These are phyloP conservation scores for Hordeum vulgare DNA, from an alignment of 176 grass and related monocot genomes.

Conservation along the genomic window DNA sequence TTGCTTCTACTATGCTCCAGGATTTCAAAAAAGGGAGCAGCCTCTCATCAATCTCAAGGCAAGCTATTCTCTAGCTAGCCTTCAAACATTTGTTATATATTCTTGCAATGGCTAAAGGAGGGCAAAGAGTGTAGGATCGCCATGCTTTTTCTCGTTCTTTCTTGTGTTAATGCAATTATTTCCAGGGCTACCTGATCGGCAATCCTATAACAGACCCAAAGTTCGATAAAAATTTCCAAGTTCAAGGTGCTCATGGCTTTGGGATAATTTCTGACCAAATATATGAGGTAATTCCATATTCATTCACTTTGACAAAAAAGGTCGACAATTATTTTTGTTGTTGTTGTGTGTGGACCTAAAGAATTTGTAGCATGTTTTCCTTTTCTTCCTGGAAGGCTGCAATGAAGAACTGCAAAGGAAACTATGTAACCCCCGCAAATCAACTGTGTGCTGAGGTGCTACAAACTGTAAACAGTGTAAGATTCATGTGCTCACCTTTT, in stretches of 20 bases:
- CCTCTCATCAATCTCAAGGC: constrained; percentile 41
- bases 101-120: not conserved
- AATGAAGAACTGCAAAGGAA: constrained; percentile 21
- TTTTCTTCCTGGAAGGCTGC: not conserved
- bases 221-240: constrained; percentile 3
- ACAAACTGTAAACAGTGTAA: not conserved
- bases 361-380: not conserved
- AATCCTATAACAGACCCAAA: constrained; percentile 27
- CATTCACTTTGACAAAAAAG: not conserved
- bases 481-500: not conserved
- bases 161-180: not conserved
- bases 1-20: not conserved
- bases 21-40: constrained; percentile 24
- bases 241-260: constrained; percentile 37
- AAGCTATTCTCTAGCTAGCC: not conserved
- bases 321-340: not conserved
- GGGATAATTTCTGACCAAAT: constrained; percentile 63
- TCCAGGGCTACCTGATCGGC: constrained; percentile 49
- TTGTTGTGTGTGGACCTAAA: not conserved
- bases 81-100: not conserved
- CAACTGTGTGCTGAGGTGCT: constrained; percentile 16
- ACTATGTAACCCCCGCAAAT: constrained; percentile 13
- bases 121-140: not conserved
- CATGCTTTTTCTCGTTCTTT: not conserved
- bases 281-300: constrained; percentile 29